Conservation (phyloP, 2,329 filamentous ascomycete species). For the Penicillium janthinellum region DNA sequence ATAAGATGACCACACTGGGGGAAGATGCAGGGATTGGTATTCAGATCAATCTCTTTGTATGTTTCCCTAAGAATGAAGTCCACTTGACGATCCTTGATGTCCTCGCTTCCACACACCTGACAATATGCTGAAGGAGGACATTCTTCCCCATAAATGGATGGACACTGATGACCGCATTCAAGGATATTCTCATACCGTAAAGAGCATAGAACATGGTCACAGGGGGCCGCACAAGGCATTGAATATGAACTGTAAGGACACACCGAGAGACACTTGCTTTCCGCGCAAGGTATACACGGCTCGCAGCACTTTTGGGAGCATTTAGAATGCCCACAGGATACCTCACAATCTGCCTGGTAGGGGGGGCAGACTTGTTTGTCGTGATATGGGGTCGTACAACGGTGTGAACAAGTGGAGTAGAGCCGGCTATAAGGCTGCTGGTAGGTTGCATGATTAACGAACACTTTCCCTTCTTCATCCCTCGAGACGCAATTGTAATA, state of each 20-base stretch:
- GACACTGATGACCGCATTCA: slow-evolving; percentile 65
- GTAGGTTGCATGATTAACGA: slow-evolving; percentile 47
- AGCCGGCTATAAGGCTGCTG: slow-evolving; percentile 52
- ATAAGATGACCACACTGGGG: slow-evolving; percentile 66
- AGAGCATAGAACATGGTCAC: slow-evolving; percentile 66
- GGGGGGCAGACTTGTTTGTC: slow-evolving; percentile 33
- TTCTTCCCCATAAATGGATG: slow-evolving; percentile 64
- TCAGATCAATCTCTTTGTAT: slow-evolving; percentile 61
- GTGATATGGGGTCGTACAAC: slow-evolving; percentile 58
- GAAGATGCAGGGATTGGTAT: slow-evolving; percentile 64
- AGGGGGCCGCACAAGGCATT: slow-evolving; percentile 68
- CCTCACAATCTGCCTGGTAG: slow-evolving; percentile 52
- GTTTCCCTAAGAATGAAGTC: slow-evolving; percentile 59
- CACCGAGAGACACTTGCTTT: slow-evolving; percentile 54
- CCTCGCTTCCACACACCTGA: slow-evolving; percentile 53
- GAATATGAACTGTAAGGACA: slow-evolving; percentile 57
- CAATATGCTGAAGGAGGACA: slow-evolving; percentile 60
- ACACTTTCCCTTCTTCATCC: slow-evolving; percentile 1
- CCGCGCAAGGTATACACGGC: slow-evolving; percentile 63
- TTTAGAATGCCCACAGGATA: slow-evolving; percentile 58
- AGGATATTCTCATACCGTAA: slow-evolving; percentile 58
- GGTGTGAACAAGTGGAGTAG: slow-evolving; percentile 60
- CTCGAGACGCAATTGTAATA: slow-evolving; percentile 55
- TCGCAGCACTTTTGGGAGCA: slow-evolving; percentile 61
- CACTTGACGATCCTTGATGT: slow-evolving; percentile 52